Percentiles rank a stretch among this genome's conserved stretches.
Conservation (phyloP, 2,329 filamentous ascomycete species). For the Penicillium sp. region DNA sequence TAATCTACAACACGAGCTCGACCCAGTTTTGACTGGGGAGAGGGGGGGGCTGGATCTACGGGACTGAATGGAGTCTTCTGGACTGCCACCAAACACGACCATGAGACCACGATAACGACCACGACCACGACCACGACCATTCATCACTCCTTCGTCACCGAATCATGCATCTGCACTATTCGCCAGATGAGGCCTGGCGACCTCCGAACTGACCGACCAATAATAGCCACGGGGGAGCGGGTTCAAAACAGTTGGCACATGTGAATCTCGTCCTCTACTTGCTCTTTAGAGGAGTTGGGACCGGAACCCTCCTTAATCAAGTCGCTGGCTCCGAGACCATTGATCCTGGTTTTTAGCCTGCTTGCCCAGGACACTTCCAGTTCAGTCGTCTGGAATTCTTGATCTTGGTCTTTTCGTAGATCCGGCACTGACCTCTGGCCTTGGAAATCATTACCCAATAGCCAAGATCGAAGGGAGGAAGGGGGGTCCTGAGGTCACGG, state of each 20-base stretch:
- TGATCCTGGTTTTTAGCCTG: background rate
- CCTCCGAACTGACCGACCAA: background rate
- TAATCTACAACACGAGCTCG: background rate
- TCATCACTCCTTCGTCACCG: too few species aligned
- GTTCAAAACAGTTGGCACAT: background rate
- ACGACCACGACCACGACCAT: too few species aligned
- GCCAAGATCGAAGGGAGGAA: background rate
- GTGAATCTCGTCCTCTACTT: background rate
- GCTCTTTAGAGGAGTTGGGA: background rate
- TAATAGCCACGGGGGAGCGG: background rate
- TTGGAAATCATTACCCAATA: background rate
- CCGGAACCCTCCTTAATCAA: background rate
- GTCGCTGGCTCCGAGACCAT: background rate
- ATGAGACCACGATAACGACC: too few species aligned
- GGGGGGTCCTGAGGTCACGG: slow-evolving; percentile 9
- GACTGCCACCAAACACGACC: too few species aligned
- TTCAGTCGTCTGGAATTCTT: background rate
- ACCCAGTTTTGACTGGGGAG: background rate
- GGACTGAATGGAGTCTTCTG: too few species aligned
- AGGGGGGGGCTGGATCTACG: too few species aligned
- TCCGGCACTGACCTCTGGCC: background rate
- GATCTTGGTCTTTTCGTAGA: background rate
- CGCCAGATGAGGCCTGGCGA: background rate
- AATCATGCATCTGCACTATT: background rate
- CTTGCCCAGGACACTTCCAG: background rate